Base-by-base conservation (phyloP, 2,329 filamentous ascomycete genomes). In the Cladorrhinum sp. region DNA sequence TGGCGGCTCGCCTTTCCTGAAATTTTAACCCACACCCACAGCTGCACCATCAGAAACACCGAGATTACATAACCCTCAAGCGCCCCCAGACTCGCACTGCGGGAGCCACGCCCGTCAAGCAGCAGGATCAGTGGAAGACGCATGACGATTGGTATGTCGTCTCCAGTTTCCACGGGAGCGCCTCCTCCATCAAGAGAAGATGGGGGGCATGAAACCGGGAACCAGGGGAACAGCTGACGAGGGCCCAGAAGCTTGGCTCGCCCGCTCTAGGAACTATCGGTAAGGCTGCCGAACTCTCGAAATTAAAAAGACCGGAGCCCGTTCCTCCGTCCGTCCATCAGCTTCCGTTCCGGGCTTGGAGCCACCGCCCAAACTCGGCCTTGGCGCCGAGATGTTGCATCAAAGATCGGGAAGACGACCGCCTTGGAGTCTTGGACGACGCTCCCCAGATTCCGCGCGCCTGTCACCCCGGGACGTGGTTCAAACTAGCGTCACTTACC, bases 221-320 rank as follows among this genome's bases (percentile, higher is more conserved):
- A 48, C 18, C 38, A 56, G 53, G 53, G 53, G 53, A 22, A 48
- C 18, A 9, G 18, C 10, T 18, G 53, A 51, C 23, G 23, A 55
- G 29, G 36, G 57, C 60, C 63, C 59, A 65, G 55, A 61, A 9
- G 58, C 65, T 66, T 66, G 65, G 65, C 65, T 63, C 58, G 53
- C 18, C 58, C 60, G 55, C 53, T 58, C 55, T 53, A 63, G 63
- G 63, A 49, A 51, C 29, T 64, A 45, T 62, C 62, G 65, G 65
- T 61, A 64, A 58, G 57, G 62, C 57, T 63, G 56, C 65, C 64
- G 64, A 57, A 22, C 25, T 36, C 16, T 41, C 41, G 50, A 38
- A 22, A 54, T 38, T 41, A 25, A 49, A 51, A 32, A 18, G 18
- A 6, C 54, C 65, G 65, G 65, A 66, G 32, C 59, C 2, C 53